These are phyloP conservation scores for Thalassiosira mediterranea DNA, from an alignment of 352 stramenopile species.

Conservation along the genomic window DNA sequence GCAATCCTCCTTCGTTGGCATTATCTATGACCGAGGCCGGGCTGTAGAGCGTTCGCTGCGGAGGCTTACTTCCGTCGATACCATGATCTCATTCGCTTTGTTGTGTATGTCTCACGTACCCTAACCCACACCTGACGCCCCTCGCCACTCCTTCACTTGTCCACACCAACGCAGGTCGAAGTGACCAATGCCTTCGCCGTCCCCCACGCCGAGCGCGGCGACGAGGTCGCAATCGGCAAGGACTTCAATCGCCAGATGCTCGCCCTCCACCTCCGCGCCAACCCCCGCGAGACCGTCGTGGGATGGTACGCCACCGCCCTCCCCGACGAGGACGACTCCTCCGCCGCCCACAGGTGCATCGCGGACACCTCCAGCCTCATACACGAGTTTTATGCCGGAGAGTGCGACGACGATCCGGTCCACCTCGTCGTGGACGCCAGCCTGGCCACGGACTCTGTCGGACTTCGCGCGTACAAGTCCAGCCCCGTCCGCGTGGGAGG, in stretches of 20 bases:
- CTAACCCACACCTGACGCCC: too few species aligned
- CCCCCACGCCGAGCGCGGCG: conserved; percentile 93
- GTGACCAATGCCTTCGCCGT: conserved; percentile 96
- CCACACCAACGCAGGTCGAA: conserved; percentile 81
- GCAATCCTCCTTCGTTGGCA: too few species aligned
- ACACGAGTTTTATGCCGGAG: conserved; percentile 97
- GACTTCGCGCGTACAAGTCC: conserved; percentile 91
- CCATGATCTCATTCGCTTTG: too few species aligned
- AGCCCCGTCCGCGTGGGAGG: conserved; percentile 90
- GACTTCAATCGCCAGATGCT: conserved; percentile 98
- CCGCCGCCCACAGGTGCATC: conserved; percentile 74
- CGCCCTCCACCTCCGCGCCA: conserved; percentile 92
- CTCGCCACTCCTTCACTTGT: too few species aligned
- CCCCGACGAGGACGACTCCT: conserved; percentile 32
- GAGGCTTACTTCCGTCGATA: too few species aligned
- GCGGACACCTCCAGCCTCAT: conserved; percentile 96
- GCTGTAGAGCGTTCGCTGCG: too few species aligned
- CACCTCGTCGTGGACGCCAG: conserved; percentile 95
- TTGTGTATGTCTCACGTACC: too few species aligned
- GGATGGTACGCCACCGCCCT: conserved; percentile 93
- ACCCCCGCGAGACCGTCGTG: conserved; percentile 93
- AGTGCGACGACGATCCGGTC: conserved; percentile 86
- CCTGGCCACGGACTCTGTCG: conserved; percentile 86
- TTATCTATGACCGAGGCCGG: too few species aligned
- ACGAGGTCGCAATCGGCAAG: conserved; percentile 96